These are phyloP conservation scores for Luffa aegyptiaca DNA, from an alignment of 306 rosid genomes.

Conservation along the genomic window DNA sequence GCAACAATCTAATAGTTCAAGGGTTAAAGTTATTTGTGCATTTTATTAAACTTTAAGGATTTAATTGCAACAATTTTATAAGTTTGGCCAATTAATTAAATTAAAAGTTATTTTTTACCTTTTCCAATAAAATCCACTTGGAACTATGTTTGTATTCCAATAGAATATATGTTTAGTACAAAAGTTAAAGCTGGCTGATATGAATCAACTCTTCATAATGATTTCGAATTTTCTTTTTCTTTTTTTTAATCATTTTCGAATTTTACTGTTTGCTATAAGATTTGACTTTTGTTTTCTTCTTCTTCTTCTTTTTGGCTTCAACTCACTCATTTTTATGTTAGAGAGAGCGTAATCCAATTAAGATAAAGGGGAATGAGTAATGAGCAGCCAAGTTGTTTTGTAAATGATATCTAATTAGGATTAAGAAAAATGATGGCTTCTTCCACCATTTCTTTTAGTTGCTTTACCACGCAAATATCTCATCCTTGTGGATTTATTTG, in stretches of 20 bases:
- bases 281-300: not conserved
- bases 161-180: not conserved
- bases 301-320: not conserved
- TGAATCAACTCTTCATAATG: not conserved
- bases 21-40: no score
- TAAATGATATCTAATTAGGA: not conserved
- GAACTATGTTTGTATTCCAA: not conserved
- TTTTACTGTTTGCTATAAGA: not conserved
- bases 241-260: not conserved
- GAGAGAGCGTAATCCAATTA: not conserved
- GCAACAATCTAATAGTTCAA: no score
- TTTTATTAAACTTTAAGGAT: no score
- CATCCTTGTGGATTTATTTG: not conserved
- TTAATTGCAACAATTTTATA: no score
- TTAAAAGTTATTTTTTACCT: no score
- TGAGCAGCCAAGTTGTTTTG: constrained; percentile 1
- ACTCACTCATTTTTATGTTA: not conserved
- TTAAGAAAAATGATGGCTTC: not conserved
- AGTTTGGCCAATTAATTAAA: no score
- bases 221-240: not conserved
- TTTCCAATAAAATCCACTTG: not conserved
- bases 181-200: not conserved
- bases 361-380: not conserved
- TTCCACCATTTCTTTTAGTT: not conserved
- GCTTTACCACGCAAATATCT: not conserved